Evolutionary conservation across 108 stramenopile genomes (phyloP).

Genomic region (Skeletonema marinoi): DNA sequence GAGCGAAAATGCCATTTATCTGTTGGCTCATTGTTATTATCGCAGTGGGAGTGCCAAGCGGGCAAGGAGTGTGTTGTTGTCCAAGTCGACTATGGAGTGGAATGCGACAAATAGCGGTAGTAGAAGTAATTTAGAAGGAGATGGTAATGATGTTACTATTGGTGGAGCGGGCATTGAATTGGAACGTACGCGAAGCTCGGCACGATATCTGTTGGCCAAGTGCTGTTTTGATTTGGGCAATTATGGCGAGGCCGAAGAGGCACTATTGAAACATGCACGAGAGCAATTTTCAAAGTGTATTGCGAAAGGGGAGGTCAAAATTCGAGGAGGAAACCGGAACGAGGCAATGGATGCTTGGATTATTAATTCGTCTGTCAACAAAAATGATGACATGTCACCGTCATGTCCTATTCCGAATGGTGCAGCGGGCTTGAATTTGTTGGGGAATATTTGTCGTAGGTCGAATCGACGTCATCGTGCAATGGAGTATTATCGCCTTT

Average conservation of each 20-base stretch:
- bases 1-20: slow-evolving; percentile 60
- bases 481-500: slow-evolving; percentile 72
- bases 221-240: slow-evolving; percentile 70
- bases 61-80: slow-evolving; percentile 57
- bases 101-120: slow-evolving; percentile 6
- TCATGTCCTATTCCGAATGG: slow-evolving; percentile 86
- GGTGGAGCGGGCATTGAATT: not conserved
- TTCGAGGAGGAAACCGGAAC: slow-evolving; percentile 22
- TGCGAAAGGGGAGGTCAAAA: slow-evolving; percentile 8
- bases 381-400: not conserved
- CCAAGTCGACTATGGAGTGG: slow-evolving; percentile 10
- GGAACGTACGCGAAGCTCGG: slow-evolving; percentile 35
- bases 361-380: slow-evolving; percentile 34
- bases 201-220: slow-evolving; percentile 73
- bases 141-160: slow-evolving; percentile 2
- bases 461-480: slow-evolving; percentile 81
- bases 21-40: slow-evolving; percentile 78
- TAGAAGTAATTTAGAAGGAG: not conserved
- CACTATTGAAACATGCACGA: slow-evolving; percentile 52
- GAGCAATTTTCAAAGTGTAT: slow-evolving; percentile 35
- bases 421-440: slow-evolving; percentile 82
- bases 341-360: slow-evolving; percentile 73
- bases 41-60: slow-evolving; percentile 59
- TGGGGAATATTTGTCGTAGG: slow-evolving; percentile 80
- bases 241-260: slow-evolving; percentile 80